Conservation (phyloP, 768 basidiomycete species). For the Stropharia rugosoannulata region DNA sequence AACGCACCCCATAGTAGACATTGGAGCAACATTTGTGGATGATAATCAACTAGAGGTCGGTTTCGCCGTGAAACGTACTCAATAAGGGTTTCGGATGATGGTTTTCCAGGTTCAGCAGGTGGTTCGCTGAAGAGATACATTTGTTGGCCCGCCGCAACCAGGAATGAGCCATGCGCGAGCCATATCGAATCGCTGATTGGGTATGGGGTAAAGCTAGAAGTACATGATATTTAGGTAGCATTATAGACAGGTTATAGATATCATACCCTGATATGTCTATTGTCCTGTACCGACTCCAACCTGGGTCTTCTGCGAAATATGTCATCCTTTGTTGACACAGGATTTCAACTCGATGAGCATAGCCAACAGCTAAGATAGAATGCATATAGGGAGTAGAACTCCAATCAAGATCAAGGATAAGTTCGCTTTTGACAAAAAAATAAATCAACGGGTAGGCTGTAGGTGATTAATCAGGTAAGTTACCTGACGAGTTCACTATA, state of each 20-base stretch:
- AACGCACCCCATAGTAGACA: constrained; percentile 87
- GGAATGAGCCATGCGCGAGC: constrained; percentile 79
- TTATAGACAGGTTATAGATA: background rate
- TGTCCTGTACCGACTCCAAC: constrained; percentile 71
- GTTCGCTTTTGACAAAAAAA: constrained; percentile 39
- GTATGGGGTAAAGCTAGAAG: constrained; percentile 70
- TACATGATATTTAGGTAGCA: constrained; percentile 1
- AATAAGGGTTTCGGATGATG: constrained; percentile 55
- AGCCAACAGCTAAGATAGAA: constrained; percentile 90
- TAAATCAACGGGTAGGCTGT: background rate
- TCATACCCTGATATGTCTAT: constrained; percentile 70
- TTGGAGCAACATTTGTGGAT: constrained; percentile 91
- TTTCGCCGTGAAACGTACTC: constrained; percentile 81
- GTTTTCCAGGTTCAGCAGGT: constrained; percentile 8
- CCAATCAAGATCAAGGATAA: constrained; percentile 88
- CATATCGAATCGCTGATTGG: constrained; percentile 90
- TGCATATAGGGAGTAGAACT: constrained; percentile 87
- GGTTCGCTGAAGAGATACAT: constrained; percentile 75
- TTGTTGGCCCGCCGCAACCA: constrained; percentile 82
- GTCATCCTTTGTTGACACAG: constrained; percentile 92
- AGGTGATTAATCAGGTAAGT: constrained; percentile 10
- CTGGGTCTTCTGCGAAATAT: constrained; percentile 81
- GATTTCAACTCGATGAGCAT: constrained; percentile 74
- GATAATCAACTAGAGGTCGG: constrained; percentile 87
- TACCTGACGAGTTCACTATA: constrained; percentile 64